Conservation (phyloP, 2,329 filamentous ascomycete genomes). For the Penicillium sp. region DNA sequence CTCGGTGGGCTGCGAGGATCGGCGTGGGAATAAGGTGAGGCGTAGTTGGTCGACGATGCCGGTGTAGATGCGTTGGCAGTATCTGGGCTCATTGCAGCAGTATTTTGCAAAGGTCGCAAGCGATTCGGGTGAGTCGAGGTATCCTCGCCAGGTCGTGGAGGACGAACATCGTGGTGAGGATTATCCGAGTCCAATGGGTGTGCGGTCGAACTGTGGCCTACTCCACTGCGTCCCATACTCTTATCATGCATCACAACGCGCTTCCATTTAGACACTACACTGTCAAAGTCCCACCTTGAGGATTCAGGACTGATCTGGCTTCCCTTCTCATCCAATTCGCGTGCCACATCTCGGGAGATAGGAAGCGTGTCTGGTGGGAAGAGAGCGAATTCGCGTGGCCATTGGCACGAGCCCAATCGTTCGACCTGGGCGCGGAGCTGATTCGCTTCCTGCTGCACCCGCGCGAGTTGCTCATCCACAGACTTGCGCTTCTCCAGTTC, state of each 20-base stretch:
- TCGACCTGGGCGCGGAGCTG: slow-evolving; percentile 57
- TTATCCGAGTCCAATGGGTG: slow-evolving; percentile 22
- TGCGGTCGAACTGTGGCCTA: slow-evolving; percentile 33
- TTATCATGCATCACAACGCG: slow-evolving; percentile 54
- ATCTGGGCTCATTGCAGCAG: slow-evolving; percentile 36
- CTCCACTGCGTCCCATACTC: slow-evolving; percentile 48
- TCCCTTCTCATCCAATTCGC: slow-evolving; percentile 45
- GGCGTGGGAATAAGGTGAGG: slow-evolving; percentile 39
- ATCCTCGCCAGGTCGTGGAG: slow-evolving; percentile 33
- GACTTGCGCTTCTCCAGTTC: slow-evolving; percentile 53
- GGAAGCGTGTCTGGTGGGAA: slow-evolving; percentile 55
- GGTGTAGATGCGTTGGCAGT: slow-evolving; percentile 35
- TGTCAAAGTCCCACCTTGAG: slow-evolving; percentile 56
- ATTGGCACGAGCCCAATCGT: slow-evolving; percentile 53
- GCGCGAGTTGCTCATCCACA: slow-evolving; percentile 50
- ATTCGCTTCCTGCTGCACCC: slow-evolving; percentile 55
- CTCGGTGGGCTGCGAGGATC: slow-evolving; percentile 33
- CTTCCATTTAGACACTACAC: slow-evolving; percentile 56
- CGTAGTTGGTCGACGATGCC: slow-evolving; percentile 37
- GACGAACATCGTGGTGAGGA: slow-evolving; percentile 22
- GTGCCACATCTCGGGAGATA: slow-evolving; percentile 46
- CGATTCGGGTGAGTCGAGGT: slow-evolving; percentile 32
- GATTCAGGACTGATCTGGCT: slow-evolving; percentile 45
- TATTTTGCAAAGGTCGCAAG: slow-evolving; percentile 31
- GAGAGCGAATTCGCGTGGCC: slow-evolving; percentile 56